Evolutionary conservation across 202 grass and related monocot genomes (phyloP).

Genomic region (Thinopyrum obtusiflorum): DNA sequence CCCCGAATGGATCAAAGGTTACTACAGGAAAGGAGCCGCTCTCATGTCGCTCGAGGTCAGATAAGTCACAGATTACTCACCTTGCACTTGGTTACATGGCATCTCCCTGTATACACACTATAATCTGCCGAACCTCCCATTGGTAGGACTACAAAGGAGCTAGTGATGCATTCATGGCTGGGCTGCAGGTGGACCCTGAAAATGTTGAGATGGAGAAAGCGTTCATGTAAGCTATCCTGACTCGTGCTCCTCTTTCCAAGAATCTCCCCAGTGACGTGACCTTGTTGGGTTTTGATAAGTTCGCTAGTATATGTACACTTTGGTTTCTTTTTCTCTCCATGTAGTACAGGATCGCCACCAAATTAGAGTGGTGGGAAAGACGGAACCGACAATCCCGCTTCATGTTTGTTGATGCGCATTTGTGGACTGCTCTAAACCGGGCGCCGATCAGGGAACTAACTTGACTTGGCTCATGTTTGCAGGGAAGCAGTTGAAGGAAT

Average conservation of each 20-base stretch:
- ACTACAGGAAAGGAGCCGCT: slow-evolving; percentile 18
- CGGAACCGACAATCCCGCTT: too few relatives aligned
- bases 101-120: not conserved
- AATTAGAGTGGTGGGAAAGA: too few relatives aligned
- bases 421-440: not conserved
- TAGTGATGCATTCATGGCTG: slow-evolving; percentile 10
- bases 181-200: slow-evolving; percentile 1
- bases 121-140: not conserved
- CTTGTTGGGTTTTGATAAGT: not conserved
- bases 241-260: not conserved
- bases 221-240: not conserved
- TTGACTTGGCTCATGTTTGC: not conserved
- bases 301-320: too few relatives aligned
- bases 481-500: slow-evolving; percentile 33
- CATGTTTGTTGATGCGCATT: not conserved
- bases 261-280: not conserved
- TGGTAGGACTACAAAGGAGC: not conserved
- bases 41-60: slow-evolving; percentile 6
- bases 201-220: not conserved
- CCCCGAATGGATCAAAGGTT: slow-evolving; percentile 9
- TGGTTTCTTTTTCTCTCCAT: too few relatives aligned
- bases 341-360: too few relatives aligned
- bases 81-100: not conserved
- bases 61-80: not conserved
- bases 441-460: not conserved